Base-by-base conservation (phyloP, 2,329 filamentous ascomycete species). In the Pseudohalonectria lignicola region DNA sequence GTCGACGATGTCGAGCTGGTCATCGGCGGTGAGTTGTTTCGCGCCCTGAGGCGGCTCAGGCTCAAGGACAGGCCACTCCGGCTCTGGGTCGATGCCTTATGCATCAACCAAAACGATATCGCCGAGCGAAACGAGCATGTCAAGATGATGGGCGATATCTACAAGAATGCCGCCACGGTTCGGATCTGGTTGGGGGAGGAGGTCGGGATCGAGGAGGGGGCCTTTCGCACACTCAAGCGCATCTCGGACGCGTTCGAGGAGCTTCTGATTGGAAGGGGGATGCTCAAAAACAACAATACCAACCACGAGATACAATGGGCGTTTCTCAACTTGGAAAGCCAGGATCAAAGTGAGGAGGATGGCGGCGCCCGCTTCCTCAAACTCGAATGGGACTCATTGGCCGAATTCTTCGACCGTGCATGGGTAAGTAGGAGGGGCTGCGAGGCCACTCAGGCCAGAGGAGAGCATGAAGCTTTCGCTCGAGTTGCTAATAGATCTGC, bases 61-160 rank as follows among this genome's bases (percentile, higher is more conserved):
- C 23, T 12, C 8, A 12, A 26, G 12, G 23, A 8, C 23, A 12
- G 12, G 23, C 23, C 23, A 12, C 23, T 4, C 16, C 10, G 26
- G 3, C 28, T 48, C 11, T 47, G 41, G 44, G 39, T 44, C 9
- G 40, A 48, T 34, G 30, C 39, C 13, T 21, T 46, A 13, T 45
- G 49, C 41, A 47, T 47, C 40, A 41, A 42, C 33, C 41, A 48
- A 39, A 13, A 41, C 7, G 32, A 44, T 30, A 16, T 39, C 13
- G 6, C 37, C 10, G 42, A 46, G 50, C 51, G 12, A 18, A 37
- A 19, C 31, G 10, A 31, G n/a, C 42, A 47, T 15, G 42, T 47
- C n/a, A 19, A 18, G 33, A 23, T 39, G 4, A 47, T 47, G 45
- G 20, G 15, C 4, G 17, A 39, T 2, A 44, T 45, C 12, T 49